Evolutionary conservation across 805 yeast species (phyloP).

Genomic region (Yarrowia hollandica): DNA sequence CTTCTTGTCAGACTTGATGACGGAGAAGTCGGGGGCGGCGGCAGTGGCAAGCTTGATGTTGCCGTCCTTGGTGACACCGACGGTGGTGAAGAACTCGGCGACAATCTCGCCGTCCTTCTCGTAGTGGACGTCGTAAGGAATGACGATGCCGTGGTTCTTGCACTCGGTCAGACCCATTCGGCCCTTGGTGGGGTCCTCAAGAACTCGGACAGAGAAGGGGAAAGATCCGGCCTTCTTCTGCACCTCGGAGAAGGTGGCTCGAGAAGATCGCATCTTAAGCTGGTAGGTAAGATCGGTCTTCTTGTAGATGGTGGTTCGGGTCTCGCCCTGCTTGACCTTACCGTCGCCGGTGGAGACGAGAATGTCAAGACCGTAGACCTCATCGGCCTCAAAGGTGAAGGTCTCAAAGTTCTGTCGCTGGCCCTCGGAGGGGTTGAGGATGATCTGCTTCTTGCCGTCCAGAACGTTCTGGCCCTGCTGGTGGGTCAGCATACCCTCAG

Average conservation of each 20-base stretch:
- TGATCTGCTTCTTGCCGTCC: constrained; percentile 74
- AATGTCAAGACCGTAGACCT: constrained; percentile 75
- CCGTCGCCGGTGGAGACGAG: constrained; percentile 69
- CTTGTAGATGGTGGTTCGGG: constrained; percentile 69
- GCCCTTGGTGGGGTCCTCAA: constrained; percentile 68
- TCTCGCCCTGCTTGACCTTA: constrained; percentile 59
- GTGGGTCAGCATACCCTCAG: constrained; percentile 77
- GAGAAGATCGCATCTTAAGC: constrained; percentile 70
- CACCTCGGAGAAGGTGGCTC: constrained; percentile 63
- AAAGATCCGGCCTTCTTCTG: constrained; percentile 64
- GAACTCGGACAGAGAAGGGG: constrained; percentile 67
- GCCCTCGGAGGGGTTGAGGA: constrained; percentile 69
- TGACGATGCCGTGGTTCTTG: constrained; percentile 62
- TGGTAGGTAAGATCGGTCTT: constrained; percentile 67
- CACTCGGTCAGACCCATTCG: constrained; percentile 76
- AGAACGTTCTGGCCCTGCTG: constrained; percentile 65
- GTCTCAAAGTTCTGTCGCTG: constrained; percentile 65
- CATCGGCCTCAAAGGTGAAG: constrained; percentile 67
- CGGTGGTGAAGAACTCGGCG: constrained; percentile 73
- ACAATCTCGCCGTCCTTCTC: constrained; percentile 66
- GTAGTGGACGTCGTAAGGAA: constrained; percentile 65
- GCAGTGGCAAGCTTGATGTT: constrained; percentile 63
- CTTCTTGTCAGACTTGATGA: constrained; percentile 57
- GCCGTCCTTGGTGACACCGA: constrained; percentile 73
- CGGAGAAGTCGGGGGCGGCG: constrained; percentile 49